Evolutionary conservation across 163 green algal genomes (phyloP), one percentile per base, ranked within the genome.

Genomic region (Coccomyxa subellipsoidea): DNA sequence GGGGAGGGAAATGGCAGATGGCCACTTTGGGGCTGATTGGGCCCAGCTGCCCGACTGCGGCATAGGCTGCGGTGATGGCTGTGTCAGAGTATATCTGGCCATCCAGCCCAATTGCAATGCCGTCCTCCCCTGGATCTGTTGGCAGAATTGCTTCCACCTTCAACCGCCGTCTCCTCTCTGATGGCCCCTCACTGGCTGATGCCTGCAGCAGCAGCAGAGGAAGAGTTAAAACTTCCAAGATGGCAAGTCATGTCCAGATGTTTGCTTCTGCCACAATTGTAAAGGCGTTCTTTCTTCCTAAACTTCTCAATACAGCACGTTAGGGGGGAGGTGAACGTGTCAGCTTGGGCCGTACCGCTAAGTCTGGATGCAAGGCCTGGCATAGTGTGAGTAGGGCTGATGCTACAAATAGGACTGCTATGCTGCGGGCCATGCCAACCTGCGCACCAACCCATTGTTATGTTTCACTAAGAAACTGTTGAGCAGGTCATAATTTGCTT

Each of bases 291-390:
- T 8, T 27, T 73, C 18, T 2, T 18, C 27, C 5, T 36, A 34
- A 8, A 12, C 10, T 23, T 36, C 66, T 35, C n/a, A 5, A 36
- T 8, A 36, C 29, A 73, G 18, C 27, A 34, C 4, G 7, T 1
- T 73, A 23, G 31, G 27, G 6, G 32, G n/a, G 2, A 73, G 23
- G 47, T 59, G 47, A 59, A 59, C 47, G 23, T n/a, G n/a, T n/a
- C n/a, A n/a, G n/a, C n/a, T n/a, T n/a, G n/a, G n/a, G n/a, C n/a
- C 66, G 70, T 39, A 38, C 70, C 34, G 32, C 27, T 39, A 40
- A 31, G 40, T 38, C 70, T 77, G 32, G 70, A 39, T 38, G 34
- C 70, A 77, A 77, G 27, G 70, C 70, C 40, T 77, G 70, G 70
- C 70, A 73, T 36, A 59, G 47, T 59, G 47, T 59, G 47, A 59